A percentile compares a stretch with the other conserved stretches of the same genome.
Conservation (phyloP, 2,329 filamentous ascomycete genomes). For the Scleromitrula shiraiana region DNA sequence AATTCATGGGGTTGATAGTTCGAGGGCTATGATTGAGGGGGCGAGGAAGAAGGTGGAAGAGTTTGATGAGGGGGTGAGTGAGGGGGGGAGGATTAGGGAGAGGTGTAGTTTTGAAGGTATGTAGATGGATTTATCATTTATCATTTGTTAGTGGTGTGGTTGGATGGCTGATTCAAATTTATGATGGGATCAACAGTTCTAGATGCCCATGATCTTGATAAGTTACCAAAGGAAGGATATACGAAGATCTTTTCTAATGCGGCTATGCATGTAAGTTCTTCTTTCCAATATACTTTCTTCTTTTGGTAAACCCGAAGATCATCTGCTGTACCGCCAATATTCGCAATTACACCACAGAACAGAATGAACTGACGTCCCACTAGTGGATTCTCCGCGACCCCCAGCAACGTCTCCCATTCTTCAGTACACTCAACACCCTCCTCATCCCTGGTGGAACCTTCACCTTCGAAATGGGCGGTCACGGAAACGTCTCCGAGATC, state of each 20-base stretch:
- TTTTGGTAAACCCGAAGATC: too few relatives aligned
- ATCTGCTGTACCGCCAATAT: not conserved
- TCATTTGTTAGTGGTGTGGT: not conserved
- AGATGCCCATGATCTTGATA: constrained; percentile 37
- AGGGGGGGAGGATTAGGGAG: not conserved
- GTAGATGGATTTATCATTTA: too few relatives aligned
- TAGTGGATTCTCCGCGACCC: constrained; percentile 50
- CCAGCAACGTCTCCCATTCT: constrained; percentile 39
- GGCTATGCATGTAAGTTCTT: constrained; percentile 36
- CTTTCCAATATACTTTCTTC: too few relatives aligned
- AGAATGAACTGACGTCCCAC: not conserved
- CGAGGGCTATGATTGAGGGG: constrained; percentile 48
- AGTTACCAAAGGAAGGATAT: constrained; percentile 21
- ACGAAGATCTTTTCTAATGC: constrained; percentile 59
- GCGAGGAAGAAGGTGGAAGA: constrained; percentile 34
- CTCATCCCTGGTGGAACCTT: constrained; percentile 50
- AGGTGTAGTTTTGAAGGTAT: constrained; percentile 24
- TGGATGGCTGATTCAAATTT: too few relatives aligned
- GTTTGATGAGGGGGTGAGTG: not conserved
- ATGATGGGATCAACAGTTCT: constrained; percentile 31
- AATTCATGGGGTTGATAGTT: constrained; percentile 52
- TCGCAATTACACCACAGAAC: not conserved
- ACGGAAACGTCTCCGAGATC: constrained; percentile 60
- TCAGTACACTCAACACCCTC: constrained; percentile 42
- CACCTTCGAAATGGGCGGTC: constrained; percentile 64